Conservation (phyloP, 768 basidiomycete species). For the Naematelia encephala region DNA sequence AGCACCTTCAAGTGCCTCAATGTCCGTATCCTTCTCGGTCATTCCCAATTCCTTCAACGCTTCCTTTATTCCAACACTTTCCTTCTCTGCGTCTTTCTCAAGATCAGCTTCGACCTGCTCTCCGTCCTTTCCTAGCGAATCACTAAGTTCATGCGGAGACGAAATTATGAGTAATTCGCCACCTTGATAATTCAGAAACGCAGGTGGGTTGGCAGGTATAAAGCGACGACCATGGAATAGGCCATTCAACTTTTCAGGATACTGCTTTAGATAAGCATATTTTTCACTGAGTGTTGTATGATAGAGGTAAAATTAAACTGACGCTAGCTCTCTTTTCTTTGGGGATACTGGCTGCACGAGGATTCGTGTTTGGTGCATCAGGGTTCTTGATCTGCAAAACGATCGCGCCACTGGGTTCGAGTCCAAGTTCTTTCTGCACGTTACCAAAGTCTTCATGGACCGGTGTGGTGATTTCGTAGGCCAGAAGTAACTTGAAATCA, state of each 20-base stretch:
- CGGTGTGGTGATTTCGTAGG: constrained; percentile 43
- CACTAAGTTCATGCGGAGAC: constrained; percentile 33
- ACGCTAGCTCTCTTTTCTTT: constrained; percentile 37
- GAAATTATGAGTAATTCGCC: constrained; percentile 41
- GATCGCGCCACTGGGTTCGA: constrained; percentile 35
- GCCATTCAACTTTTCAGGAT: constrained; percentile 26
- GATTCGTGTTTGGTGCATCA: constrained; percentile 25
- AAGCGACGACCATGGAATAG: constrained; percentile 33
- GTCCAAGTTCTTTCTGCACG: constrained; percentile 39
- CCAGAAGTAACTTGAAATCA: constrained; percentile 46
- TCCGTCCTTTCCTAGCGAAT: constrained; percentile 36
- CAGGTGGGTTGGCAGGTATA: constrained; percentile 40
- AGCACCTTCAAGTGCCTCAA: constrained; percentile 41
- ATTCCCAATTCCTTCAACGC: constrained; percentile 45
- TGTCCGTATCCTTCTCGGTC: constrained; percentile 36
- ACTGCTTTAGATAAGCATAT: constrained; percentile 16
- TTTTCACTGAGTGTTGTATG: background rate
- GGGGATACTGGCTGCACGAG: constrained; percentile 39
- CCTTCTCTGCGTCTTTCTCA: constrained; percentile 30
- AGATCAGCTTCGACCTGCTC: constrained; percentile 38
- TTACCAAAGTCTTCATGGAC: constrained; percentile 37
- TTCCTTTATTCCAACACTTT: constrained; percentile 27
- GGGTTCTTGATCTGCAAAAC: constrained; percentile 43
- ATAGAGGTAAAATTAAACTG: constrained; percentile 6
- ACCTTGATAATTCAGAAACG: constrained; percentile 36